A percentile compares a stretch with the other conserved stretches of the same genome.
phyloP scores from a whole-genome alignment of 1,139 yeast genomes.

The Suhomyces choctaworum region DNA sequence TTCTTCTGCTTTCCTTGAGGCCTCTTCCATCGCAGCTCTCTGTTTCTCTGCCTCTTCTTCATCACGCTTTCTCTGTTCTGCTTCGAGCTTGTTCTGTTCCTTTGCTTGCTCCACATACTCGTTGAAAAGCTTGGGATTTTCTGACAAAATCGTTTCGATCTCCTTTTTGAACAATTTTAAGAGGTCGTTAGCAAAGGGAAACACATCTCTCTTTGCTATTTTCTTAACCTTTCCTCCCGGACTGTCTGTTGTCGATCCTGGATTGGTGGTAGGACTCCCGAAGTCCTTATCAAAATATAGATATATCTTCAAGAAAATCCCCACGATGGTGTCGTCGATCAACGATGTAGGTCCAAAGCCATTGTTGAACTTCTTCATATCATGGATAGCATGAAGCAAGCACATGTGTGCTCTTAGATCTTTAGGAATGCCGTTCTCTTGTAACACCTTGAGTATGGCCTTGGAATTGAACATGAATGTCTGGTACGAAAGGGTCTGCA shows the following conservation, averaged over 20 bases:
- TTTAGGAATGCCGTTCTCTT: constrained; percentile 31
- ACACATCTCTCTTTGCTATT: constrained; percentile 47
- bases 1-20: constrained; percentile 1
- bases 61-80: constrained; percentile 1
- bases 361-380: constrained; percentile 69
- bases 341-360: constrained; percentile 82
- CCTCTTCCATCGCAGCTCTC: constrained; percentile 5
- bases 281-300: constrained; percentile 18
- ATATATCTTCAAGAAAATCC: constrained; percentile 57
- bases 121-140: constrained; percentile 34
- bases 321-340: constrained; percentile 72
- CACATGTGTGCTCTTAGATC: constrained; percentile 36
- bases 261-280: constrained; percentile 4
- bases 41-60: neutral
- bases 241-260: constrained; percentile 20
- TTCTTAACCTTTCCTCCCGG: constrained; percentile 39
- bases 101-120: constrained; percentile 32
- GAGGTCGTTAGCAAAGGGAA: constrained; percentile 43
- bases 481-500: constrained; percentile 47
- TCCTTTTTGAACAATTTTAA: constrained; percentile 30
- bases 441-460: constrained; percentile 30
- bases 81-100: constrained; percentile 7
- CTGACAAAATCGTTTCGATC: constrained; percentile 33
- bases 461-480: constrained; percentile 47
- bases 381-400: constrained; percentile 55